Conservation (phyloP, 169 alveolate genomes). For the Eimeria zaria region DNA sequence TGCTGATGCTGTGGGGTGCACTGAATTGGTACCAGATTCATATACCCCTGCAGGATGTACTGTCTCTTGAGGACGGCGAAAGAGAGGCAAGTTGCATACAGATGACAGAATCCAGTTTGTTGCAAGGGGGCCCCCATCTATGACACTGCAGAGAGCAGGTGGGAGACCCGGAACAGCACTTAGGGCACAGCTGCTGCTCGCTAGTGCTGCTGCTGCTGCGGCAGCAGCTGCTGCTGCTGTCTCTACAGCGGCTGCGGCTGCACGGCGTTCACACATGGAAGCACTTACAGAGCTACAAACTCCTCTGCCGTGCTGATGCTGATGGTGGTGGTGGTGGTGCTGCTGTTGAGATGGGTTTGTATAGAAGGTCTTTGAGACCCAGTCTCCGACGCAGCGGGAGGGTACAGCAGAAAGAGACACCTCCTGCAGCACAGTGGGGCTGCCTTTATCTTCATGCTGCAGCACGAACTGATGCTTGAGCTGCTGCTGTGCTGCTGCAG, state of each 20-base stretch:
- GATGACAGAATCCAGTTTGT: conserved; percentile 1
- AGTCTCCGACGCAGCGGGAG: conserved; percentile 27
- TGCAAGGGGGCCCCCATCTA: neutral
- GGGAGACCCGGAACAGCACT: conserved; percentile 23
- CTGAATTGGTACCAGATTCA: neutral
- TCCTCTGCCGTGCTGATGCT: neutral
- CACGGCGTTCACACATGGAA: neutral
- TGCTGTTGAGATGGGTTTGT: neutral
- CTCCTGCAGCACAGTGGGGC: conserved; percentile 25
- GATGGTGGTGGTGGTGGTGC: neutral
- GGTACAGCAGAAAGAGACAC: conserved; percentile 5
- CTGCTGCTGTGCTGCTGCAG: conserved; percentile 28
- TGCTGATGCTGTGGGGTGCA: neutral
- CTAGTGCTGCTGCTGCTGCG: conserved; percentile 11
- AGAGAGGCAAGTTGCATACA: conserved; percentile 20
- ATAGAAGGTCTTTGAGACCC: conserved; percentile 21
- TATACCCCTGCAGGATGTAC: neutral
- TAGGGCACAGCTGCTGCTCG: conserved; percentile 39
- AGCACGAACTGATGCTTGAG: neutral
- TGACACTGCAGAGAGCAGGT: conserved; percentile 7
- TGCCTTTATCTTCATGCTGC: neutral
- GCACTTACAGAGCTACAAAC: neutral
- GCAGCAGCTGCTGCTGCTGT: neutral
- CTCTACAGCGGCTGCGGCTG: neutral
- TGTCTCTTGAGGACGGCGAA: neutral